Conservation (phyloP, 495 filamentous ascomycete species). For the Corynascus novoguineensis region DNA sequence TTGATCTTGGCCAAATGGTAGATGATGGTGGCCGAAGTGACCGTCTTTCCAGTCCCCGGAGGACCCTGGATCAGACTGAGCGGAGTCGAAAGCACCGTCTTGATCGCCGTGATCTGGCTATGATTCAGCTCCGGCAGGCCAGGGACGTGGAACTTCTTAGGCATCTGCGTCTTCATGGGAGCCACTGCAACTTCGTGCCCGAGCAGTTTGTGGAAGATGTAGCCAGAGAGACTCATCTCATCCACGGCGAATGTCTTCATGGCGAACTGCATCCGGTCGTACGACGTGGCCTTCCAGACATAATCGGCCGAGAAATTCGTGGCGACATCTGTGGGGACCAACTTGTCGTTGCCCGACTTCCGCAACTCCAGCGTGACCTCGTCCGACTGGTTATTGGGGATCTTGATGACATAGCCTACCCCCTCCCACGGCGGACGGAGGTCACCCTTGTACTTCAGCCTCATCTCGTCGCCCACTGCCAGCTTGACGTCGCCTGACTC, state of each 20-base stretch:
- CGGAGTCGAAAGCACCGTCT: conserved; percentile 87
- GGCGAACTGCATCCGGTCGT: conserved; percentile 97
- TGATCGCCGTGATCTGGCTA: conserved; percentile 95
- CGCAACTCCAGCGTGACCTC: conserved; percentile 95
- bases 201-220: conserved; percentile 96
- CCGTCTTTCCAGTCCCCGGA: conserved; percentile 95
- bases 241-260: conserved; percentile 99
- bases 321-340: conserved; percentile 93
- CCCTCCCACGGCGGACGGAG: conserved; percentile 94
- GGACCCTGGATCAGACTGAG: conserved; percentile 95
- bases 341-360: conserved; percentile 69
- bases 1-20: conserved; percentile 96
- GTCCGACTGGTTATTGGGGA: conserved; percentile 98
- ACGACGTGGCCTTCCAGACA: conserved; percentile 98
- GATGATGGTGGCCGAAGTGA: conserved; percentile 98
- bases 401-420: conserved; percentile 98
- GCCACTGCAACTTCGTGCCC: conserved; percentile 94
- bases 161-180: conserved; percentile 94
- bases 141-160: conserved; percentile 93
- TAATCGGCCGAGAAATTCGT: conserved; percentile 98
- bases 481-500: conserved; percentile 97
- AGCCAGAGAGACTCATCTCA: conserved; percentile 96
- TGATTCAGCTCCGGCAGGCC: conserved; percentile 93
- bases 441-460: conserved; percentile 92
- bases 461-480: conserved; percentile 98